These are phyloP conservation scores for Musa balbisiana DNA, from an alignment of 202 grass and related monocot genomes.

Conservation along the genomic window DNA sequence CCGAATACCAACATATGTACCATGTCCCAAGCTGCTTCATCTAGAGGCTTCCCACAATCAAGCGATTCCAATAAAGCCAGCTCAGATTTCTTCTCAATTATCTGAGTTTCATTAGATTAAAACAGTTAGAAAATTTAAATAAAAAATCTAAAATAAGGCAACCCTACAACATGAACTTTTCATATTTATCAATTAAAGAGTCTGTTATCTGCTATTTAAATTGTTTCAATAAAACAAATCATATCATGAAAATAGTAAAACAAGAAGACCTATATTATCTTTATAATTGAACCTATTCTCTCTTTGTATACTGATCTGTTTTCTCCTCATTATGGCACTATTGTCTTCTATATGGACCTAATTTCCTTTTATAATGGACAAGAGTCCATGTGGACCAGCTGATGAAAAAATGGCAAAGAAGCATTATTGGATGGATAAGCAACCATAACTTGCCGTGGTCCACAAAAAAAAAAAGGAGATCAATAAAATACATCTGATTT, in stretches of 20 bases:
- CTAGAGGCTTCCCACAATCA: constrained; percentile 93
- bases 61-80: constrained; percentile 75
- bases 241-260: not conserved
- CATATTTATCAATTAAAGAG: not conserved
- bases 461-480: no score
- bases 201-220: not conserved
- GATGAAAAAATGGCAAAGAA: no score
- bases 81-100: constrained; percentile 79
- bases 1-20: constrained; percentile 27
- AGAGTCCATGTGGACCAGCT: no score
- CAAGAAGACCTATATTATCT: not conserved
- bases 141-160: not conserved
- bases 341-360: no score
- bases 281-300: no score
- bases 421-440: no score
- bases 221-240: not conserved
- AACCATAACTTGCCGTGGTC: no score
- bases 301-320: no score
- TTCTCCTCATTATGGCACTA: no score
- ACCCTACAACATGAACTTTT: not conserved
- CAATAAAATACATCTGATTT: no score
- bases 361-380: no score
- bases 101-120: constrained; percentile 27
- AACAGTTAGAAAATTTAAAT: not conserved
- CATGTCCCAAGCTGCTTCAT: constrained; percentile 97